Base-by-base conservation (phyloP, 345 rosid species). In the Eucalyptus curtisii region DNA sequence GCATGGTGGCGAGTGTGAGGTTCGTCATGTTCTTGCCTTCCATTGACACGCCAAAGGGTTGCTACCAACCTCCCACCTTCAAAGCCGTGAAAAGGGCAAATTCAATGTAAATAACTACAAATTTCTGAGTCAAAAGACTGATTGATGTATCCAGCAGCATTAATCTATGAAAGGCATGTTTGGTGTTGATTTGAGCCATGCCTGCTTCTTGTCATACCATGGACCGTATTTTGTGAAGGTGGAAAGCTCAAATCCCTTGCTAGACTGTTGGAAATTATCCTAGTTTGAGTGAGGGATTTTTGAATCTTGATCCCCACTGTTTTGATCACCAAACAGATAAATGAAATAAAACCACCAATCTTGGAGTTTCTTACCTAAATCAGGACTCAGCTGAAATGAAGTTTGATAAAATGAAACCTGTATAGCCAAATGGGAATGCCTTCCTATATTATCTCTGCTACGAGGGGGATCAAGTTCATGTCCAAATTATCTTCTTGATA, bases 271-370 rank as follows among this genome's bases (percentile, higher is more conserved):
- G 93, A 92, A 30, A 93, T 89, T 50, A 89, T 90, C 87, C 93
- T 91, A 71, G 92, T 91, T 68, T 50, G 92, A 59, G 91, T 89
- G 8, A 92, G 92, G 91, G 90, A 88, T 76, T 88, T 59, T 90
- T 33, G 89, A 15, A 76, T 92, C 94, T 89, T 93, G 93, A 61
- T 93, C 93, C 71, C 93, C 92, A 52, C 92, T 93, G 88, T 86
- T 87, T 86, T 13, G 47, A 76, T 33, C 49, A 80, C 24, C 30
- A 47, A 33, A 49, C 13, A 44, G 16, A 31, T 2, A 22, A 61
- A 16, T 19, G 30, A 11, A 25, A 11, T 76, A 22, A 40, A 76
- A 22, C 84, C 15, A 11, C 47, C 4, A 76, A 20, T 40, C 27
- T 20, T 40, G 84, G 15, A 20, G 84, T 5, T 76, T 8, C 42